Base-by-base conservation (phyloP, 2,329 filamentous ascomycete genomes). In the Chaetomiaceae sp. region DNA sequence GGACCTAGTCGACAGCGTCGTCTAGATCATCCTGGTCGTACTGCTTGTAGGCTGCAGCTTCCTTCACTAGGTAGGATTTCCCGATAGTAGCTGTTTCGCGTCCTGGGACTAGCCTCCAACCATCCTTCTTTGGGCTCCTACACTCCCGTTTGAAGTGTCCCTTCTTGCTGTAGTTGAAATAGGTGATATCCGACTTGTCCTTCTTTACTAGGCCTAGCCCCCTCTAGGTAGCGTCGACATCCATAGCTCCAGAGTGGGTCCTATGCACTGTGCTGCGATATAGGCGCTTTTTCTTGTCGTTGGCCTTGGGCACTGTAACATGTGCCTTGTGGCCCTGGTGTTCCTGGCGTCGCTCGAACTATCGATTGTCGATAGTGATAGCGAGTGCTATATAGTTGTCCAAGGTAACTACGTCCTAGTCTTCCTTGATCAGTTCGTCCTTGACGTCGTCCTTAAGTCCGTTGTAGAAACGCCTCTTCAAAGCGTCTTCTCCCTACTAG, bases 381-480 rank as follows among this genome's bases (percentile, higher is more conserved):
- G 13, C 33, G 37, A 45, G 37, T 16, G 31, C 31, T 8, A 45
- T 45, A 45, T 39, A 47, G n/a, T 39, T 16, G 12, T 47, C 34
- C 10, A 47, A 16, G 4, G 9, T 40, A 6, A 33, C 14, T 13
- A 17, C n/a, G n/a, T n/a, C 35, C 9, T n/a, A 12, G n/a, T 38
- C 25, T 10, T 33, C 16, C 10, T 47, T 9, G 23, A 5, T 5
- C 9, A 25, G 23, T 25, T 5, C 20, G 14, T 50, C 39, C 9
- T 43, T 43, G 31, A 46, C 44, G 6, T n/a, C 13, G 0, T 49
- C 38, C 20, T 48, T 48, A 12, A 48, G 23, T 3, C 38, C 16
- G 10, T 48, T 43, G 6, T 48, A 42, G 19, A 50, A 50, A 2
- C 44, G 21, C 23, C 44, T 7, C n/a, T 30, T 50, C 2, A 44